Conservation (phyloP, 2,329 filamentous ascomycete genomes). For the Ustulina deusta region DNA sequence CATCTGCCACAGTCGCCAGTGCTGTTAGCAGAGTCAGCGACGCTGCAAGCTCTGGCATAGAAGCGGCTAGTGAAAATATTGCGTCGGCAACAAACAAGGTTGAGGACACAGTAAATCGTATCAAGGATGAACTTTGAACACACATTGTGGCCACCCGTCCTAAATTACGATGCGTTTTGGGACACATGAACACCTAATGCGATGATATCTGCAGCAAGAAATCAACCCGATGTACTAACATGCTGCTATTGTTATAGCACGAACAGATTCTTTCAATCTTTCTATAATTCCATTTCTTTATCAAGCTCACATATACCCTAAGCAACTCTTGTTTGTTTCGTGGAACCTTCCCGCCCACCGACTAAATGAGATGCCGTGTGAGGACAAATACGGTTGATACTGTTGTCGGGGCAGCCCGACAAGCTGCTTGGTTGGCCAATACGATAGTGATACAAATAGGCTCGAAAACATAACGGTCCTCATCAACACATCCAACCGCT, state of each 20-base stretch:
- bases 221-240: slow-evolving; percentile 2
- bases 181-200: neutral
- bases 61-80: slow-evolving; percentile 37
- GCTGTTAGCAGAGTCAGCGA: slow-evolving; percentile 46
- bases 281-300: slow-evolving; percentile 35
- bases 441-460: neutral
- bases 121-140: slow-evolving; percentile 39
- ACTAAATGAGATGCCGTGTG: neutral
- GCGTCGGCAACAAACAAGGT: slow-evolving; percentile 41
- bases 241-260: neutral
- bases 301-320: slow-evolving; percentile 42
- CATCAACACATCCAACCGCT: neutral
- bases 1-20: slow-evolving; percentile 47
- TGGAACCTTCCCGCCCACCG: slow-evolving; percentile 3
- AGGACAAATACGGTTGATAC: neutral
- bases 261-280: slow-evolving; percentile 8
- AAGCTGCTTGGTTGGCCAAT: neutral
- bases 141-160: neutral
- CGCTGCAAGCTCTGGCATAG: slow-evolving; percentile 41
- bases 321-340: slow-evolving; percentile 1
- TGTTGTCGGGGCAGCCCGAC: neutral
- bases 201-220: neutral
- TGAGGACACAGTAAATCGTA: slow-evolving; percentile 45
- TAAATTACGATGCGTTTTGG: neutral
- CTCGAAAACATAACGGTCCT: neutral